phyloP scores from a whole-genome alignment of 352 stramenopile genomes.

The Globisporangium spiculum region DNA sequence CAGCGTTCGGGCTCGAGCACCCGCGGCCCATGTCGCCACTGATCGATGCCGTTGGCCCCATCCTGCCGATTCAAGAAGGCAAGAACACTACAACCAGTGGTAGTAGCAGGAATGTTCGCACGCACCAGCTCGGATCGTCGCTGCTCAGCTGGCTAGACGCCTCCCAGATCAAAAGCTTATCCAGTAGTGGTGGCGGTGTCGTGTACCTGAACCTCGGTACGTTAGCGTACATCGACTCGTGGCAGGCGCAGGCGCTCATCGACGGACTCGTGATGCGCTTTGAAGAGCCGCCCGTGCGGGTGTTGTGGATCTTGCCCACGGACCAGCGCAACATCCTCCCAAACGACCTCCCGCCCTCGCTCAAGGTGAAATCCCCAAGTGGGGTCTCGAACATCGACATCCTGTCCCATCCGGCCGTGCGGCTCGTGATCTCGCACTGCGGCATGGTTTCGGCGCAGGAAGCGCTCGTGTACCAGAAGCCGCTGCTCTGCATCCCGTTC shows the following conservation, averaged over 20 bases:
- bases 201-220: slow-evolving; percentile 81
- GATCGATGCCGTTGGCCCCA: slow-evolving; percentile 71
- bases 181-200: slow-evolving; percentile 25
- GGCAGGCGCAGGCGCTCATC: slow-evolving; percentile 73
- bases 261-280: slow-evolving; percentile 52
- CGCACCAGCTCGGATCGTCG: slow-evolving; percentile 10
- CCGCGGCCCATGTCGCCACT: slow-evolving; percentile 72
- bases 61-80: slow-evolving; percentile 37
- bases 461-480: slow-evolving; percentile 70
- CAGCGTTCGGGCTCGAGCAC: slow-evolving; percentile 85
- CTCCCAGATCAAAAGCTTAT: slow-evolving; percentile 2
- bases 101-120: slow-evolving; percentile 9
- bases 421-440: slow-evolving; percentile 84
- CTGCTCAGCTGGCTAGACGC: slow-evolving; percentile 43
- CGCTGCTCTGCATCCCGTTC: slow-evolving; percentile 88
- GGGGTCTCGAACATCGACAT: slow-evolving; percentile 63
- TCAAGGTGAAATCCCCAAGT: slow-evolving; percentile 65
- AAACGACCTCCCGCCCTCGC: slow-evolving; percentile 40
- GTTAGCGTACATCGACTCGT: slow-evolving; percentile 77
- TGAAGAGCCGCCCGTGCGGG: slow-evolving; percentile 46
- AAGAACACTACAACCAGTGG: not conserved
- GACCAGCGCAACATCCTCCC: slow-evolving; percentile 71
- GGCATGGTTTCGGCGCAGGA: slow-evolving; percentile 85
- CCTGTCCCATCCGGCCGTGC: slow-evolving; percentile 53
- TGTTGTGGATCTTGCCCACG: slow-evolving; percentile 74